Conservation (phyloP, 768 basidiomycete genomes). For the Mycena rebaudengoi region DNA sequence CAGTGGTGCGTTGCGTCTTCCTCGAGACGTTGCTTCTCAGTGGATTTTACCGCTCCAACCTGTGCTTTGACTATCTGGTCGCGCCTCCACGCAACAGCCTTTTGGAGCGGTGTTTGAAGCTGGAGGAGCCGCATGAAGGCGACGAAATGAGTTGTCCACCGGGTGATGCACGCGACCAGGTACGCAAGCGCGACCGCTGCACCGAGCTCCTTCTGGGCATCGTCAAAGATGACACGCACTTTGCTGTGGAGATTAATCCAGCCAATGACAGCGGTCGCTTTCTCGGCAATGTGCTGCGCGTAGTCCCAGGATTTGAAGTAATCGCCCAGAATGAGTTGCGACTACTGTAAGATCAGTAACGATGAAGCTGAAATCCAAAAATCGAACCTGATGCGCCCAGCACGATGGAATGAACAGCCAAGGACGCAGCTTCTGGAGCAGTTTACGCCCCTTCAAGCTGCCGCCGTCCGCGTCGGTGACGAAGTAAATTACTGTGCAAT, state of each 20-base stretch:
- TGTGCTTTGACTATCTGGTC: no score
- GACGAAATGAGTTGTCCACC: constrained; percentile 1
- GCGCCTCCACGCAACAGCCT: no score
- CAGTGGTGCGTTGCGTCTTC: no score
- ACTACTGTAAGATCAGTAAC: not conserved
- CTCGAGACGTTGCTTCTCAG: no score
- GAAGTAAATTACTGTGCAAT: constrained; percentile 11
- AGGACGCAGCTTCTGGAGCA: constrained; percentile 1
- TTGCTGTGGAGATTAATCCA: constrained; percentile 35
- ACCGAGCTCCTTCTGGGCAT: constrained; percentile 25
- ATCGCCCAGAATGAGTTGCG: not conserved
- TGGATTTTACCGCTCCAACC: no score
- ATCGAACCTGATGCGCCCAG: constrained; percentile 15
- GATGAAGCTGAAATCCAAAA: not conserved
- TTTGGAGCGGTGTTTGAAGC: not conserved
- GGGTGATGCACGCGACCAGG: not conserved
- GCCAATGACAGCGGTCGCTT: constrained; percentile 36
- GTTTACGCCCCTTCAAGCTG: constrained; percentile 1
- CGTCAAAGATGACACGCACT: constrained; percentile 36
- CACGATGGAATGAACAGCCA: not conserved
- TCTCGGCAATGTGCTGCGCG: constrained; percentile 29
- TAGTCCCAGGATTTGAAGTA: constrained; percentile 33
- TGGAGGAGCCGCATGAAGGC: not conserved
- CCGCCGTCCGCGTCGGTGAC: constrained; percentile 11
- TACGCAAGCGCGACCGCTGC: constrained; percentile 21